Conservation (phyloP, 2,329 filamentous ascomycete species). For the Colletotrichum liaoningense region DNA sequence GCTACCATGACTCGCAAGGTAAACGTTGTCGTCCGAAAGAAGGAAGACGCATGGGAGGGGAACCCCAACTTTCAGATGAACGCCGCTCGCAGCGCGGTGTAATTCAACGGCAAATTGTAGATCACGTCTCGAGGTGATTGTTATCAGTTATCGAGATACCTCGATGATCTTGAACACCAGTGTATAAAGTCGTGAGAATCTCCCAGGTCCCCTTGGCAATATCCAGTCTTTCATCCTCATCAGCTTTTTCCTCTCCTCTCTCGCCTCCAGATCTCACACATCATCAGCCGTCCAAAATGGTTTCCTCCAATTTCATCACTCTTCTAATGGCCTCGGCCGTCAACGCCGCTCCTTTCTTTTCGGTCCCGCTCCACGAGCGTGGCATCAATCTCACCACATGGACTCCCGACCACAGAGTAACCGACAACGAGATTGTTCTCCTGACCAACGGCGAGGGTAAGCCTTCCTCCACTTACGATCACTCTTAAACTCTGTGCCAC, state of each 20-base stretch:
- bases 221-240: neutral
- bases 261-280: neutral
- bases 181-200: neutral
- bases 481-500: too few species aligned
- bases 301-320: constrained; percentile 7
- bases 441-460: constrained; percentile 8
- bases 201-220: neutral
- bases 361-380: neutral
- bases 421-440: constrained; percentile 3
- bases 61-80: neutral
- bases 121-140: neutral
- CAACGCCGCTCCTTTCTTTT: constrained; percentile 17
- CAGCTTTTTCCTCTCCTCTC: neutral
- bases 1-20: constrained; percentile 7
- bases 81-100: neutral
- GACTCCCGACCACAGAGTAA: neutral
- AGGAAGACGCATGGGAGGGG: neutral
- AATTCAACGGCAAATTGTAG: neutral
- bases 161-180: neutral
- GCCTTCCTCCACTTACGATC: neutral
- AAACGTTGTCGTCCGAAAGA: neutral
- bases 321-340: constrained; percentile 17
- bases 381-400: constrained; percentile 7
- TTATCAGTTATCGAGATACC: neutral
- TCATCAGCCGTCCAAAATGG: neutral